Conservation (phyloP, 176 grass and related monocot species). For the Bromus sterilis region DNA sequence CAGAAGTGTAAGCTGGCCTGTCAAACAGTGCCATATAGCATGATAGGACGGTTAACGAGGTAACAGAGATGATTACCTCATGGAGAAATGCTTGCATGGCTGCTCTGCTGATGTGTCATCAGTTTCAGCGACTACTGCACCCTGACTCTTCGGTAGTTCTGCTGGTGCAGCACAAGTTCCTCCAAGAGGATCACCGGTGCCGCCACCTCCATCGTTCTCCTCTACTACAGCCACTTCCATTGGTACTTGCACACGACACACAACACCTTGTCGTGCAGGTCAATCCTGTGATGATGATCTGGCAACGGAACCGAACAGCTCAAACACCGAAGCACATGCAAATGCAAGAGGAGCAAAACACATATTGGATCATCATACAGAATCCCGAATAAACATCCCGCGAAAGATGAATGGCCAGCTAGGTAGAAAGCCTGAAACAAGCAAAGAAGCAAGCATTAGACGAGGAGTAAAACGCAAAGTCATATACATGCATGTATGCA, state of each 20-base stretch:
- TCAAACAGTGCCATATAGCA: slow-evolving; percentile 17
- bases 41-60: background rate
- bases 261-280: background rate
- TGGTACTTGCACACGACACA: background rate
- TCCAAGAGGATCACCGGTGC: slow-evolving; percentile 3
- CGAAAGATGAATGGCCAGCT: background rate
- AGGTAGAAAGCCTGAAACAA: background rate
- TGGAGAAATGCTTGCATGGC: slow-evolving; percentile 71
- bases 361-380: background rate
- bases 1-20: background rate
- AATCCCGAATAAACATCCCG: background rate
- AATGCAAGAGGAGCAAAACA: background rate
- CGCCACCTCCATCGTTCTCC: slow-evolving; percentile 16
- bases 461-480: background rate
- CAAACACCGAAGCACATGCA: background rate
- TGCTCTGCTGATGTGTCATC: slow-evolving; percentile 9
- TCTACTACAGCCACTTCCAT: slow-evolving; percentile 22
- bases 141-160: background rate
- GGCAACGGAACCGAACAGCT: background rate
- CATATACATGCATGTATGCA: background rate
- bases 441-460: background rate
- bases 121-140: slow-evolving; percentile 8
- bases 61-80: slow-evolving; percentile 45
- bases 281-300: background rate
- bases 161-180: slow-evolving; percentile 10